Evolutionary conservation across 495 filamentous ascomycete species (phyloP), one percentile per base, ranked within the genome.

Genomic region (Polyplosphaeria fusca): DNA sequence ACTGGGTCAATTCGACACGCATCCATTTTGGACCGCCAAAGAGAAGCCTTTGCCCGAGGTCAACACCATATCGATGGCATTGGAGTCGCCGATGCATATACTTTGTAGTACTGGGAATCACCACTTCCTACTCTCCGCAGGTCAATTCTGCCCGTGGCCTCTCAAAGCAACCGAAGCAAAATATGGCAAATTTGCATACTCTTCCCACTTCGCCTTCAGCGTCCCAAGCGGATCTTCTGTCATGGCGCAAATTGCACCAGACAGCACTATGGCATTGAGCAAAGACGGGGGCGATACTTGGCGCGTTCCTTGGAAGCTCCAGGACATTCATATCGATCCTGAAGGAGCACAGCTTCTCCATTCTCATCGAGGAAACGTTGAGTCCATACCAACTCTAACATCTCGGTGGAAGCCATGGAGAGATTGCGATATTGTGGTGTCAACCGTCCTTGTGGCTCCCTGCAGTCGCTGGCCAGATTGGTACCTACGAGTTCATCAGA

Each of bases 141-240:
- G 54, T 5, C 54, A 58, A 19, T 58, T 58, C 54, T 58, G 54
- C 28, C 54, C 54, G 7, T 58, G 54, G 54, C 54, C 54, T 16
- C 16, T 58, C n/a, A 58, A 58, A 25, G 54, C 54, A 18, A 58
- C 54, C 32, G 54, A 58, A 49, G 54, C 54, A 18, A 58, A 58
- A 27, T 58, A 58, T 23, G 45, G 54, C 7, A 58, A 58, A 30
- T 58, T 43, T 22, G 54, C 54, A 19, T 58, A 58, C 38, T 58
- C 54, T 7, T 58, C 54, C 7, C 45, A 49, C 28, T 58, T 58
- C 27, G 46, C 45, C 37, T 58, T 58, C 46, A 58, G 54, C 23
- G 54, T 58, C 16, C 54, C 54, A 7, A 58, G 45, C 2, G 54
- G 54, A 2, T 14, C 35, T 24, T 25, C 39, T 7, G 39, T 58